phyloP scores from a whole-genome alignment of 768 basidiomycete genomes.

The Lactarius sp. region DNA sequence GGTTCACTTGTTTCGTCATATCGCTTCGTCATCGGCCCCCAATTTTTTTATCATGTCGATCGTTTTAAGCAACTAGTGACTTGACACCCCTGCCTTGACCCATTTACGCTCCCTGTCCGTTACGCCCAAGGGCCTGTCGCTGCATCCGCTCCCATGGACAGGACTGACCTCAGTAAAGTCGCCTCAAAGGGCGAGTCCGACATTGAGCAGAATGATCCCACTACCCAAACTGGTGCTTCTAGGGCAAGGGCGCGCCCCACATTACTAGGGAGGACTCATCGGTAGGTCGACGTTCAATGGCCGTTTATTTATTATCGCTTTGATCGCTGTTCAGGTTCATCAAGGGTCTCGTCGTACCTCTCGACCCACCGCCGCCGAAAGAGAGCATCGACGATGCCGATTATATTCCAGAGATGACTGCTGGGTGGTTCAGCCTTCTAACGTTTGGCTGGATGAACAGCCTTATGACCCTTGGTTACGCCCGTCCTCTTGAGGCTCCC shows the following conservation, averaged over 20 bases:
- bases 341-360: conserved; percentile 20
- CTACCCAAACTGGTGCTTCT: not conserved
- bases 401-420: conserved; percentile 61
- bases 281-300: not conserved
- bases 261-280: not conserved
- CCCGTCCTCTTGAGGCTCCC: conserved; percentile 70
- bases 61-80: not conserved
- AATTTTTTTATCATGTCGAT: not conserved
- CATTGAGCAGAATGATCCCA: not conserved
- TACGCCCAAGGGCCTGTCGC: not conserved
- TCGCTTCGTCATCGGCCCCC: conserved; percentile 1
- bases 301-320: not conserved
- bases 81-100: not conserved
- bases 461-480: conserved; percentile 68
- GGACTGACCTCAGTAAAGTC: not conserved
- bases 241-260: not conserved
- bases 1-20: conserved; percentile 6
- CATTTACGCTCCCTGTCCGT: not conserved
- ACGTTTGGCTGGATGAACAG: conserved; percentile 76
- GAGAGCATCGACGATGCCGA: conserved; percentile 54
- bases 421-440: conserved; percentile 52
- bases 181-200: conserved; percentile 7
- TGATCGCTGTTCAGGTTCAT: conserved; percentile 9
- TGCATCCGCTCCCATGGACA: not conserved
- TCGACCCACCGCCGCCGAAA: conserved; percentile 40